phyloP scores from a whole-genome alignment of 805 yeast genomes.

The Candida coquimbonensis region DNA sequence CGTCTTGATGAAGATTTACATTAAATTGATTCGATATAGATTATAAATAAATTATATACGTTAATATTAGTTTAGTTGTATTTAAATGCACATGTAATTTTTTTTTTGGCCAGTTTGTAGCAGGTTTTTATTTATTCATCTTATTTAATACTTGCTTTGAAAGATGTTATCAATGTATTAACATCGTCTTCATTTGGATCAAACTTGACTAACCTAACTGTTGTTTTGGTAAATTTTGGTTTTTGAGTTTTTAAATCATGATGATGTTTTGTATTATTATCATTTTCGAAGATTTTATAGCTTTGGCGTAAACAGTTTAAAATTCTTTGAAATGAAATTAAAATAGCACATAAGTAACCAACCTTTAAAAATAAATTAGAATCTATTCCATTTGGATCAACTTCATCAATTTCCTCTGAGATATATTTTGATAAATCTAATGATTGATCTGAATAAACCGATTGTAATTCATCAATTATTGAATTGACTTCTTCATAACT shows the following conservation, averaged over 20 bases:
- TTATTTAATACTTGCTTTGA: too few species aligned
- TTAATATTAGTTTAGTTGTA: background rate
- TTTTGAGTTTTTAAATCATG: slow-evolving; percentile 8
- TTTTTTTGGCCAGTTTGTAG: too few species aligned
- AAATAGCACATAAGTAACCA: slow-evolving; percentile 6
- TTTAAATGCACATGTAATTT: background rate
- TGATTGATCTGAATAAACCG: slow-evolving; percentile 7
- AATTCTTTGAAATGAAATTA: slow-evolving; percentile 3
- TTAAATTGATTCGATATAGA: background rate
- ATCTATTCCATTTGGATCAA: background rate
- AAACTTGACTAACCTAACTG: slow-evolving; percentile 1
- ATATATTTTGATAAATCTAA: slow-evolving; percentile 2
- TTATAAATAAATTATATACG: background rate
- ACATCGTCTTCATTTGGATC: slow-evolving; percentile 1
- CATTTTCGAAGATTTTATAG: slow-evolving; percentile 9
- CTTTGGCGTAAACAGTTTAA: slow-evolving; percentile 3
- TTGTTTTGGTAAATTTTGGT: slow-evolving; percentile 4
- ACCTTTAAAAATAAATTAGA: background rate
- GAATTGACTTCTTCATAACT: slow-evolving; percentile 46
- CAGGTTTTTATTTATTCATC: too few species aligned
- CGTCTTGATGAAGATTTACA: slow-evolving; percentile 72
- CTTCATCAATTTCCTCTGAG: background rate
- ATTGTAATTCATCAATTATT: slow-evolving; percentile 37
- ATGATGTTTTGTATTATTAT: slow-evolving; percentile 1
- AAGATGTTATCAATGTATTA: background rate